Evolutionary conservation across 495 filamentous ascomycete genomes (phyloP), one percentile per base, ranked within the genome.

Genomic region (Penicillium parvum): DNA sequence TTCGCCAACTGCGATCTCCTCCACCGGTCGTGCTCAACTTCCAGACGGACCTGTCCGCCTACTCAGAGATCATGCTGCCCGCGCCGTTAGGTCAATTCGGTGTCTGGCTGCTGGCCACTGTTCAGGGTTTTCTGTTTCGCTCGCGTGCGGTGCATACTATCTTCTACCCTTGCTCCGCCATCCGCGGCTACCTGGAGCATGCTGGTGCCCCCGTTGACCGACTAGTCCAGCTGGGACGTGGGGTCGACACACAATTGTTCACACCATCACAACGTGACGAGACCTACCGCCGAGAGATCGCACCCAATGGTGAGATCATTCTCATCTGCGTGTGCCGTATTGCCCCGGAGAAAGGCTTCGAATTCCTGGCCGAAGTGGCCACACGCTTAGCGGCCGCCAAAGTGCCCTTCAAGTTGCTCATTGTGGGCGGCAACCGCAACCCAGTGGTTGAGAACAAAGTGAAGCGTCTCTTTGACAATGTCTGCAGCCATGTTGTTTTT

Each of bases 271-370:
- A 65, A 33, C 60, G 72, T 15, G 74, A 70, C 32, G 66, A 73
- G 28, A 47, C 52, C 7, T 68, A 76, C 37, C 64, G 76, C 3
- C 58, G 60, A 4, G 36, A 68, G 47, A 63, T 81, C 14, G 75
- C 77, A 4, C 77, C 77, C 0, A 71, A 74, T 23, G 74, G 71
- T 10, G 79, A 84, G 55, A 66, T 77, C 32, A 72, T 84, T 38
- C 63, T 84, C 20, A 67, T 78, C 40, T 78, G 67, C 40, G 77
- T 81, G 4, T 75, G 75, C 17, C 72, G 81, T 18, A 55, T 84
- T 22, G 79, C 78, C 1, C 77, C 77, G 0, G 81, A 83, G 56
- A 84, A 84, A 53, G 81, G 81, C 0, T 83, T 81, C 51, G 72
- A 75, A 35, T 83, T 83, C 52, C 66, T 83, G 15, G 73, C 78